Evolutionary conservation across 2,329 filamentous ascomycete genomes (phyloP).

Genomic region (Hypoxylon sp.): DNA sequence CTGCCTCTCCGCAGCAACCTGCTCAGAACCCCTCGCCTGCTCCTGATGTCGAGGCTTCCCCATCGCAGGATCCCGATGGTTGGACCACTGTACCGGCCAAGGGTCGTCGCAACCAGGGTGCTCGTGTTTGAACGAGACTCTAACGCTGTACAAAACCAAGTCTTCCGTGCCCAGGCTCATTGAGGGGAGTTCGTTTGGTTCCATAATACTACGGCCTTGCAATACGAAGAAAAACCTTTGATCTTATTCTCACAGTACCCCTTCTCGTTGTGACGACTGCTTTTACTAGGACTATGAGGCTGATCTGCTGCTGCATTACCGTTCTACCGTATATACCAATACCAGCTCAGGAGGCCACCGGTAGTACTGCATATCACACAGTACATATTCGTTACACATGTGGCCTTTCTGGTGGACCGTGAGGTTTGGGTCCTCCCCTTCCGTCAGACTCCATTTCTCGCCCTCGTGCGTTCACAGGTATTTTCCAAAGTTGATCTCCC

Average conservation of each 20-base stretch:
- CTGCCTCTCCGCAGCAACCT: slow-evolving; percentile 56
- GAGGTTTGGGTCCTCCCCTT: slow-evolving; percentile 8
- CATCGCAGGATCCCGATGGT: slow-evolving; percentile 69
- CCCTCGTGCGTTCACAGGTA: slow-evolving; percentile 5
- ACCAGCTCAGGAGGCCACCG: slow-evolving; percentile 2
- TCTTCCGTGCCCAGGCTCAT: slow-evolving; percentile 45
- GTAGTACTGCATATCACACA: slow-evolving; percentile 11
- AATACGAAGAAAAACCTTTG: slow-evolving; percentile 45
- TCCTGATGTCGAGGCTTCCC: slow-evolving; percentile 52
- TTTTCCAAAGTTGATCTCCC: slow-evolving; percentile 10
- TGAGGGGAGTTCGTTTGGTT: slow-evolving; percentile 42
- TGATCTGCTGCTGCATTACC: slow-evolving; percentile 31
- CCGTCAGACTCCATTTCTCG: slow-evolving; percentile 1
- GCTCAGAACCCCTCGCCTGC: slow-evolving; percentile 48
- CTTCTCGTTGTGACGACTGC: slow-evolving; percentile 38
- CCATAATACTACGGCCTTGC: slow-evolving; percentile 45
- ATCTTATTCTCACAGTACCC: slow-evolving; percentile 33
- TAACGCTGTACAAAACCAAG: slow-evolving; percentile 47
- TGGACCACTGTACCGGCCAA: slow-evolving; percentile 71
- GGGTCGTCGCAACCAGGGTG: slow-evolving; percentile 53
- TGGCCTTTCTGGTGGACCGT: background rate
- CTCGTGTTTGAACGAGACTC: slow-evolving; percentile 38
- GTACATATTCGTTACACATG: slow-evolving; percentile 7
- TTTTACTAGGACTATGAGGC: slow-evolving; percentile 30
- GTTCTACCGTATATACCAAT: slow-evolving; percentile 34